Evolutionary conservation across 2,329 filamentous ascomycete genomes (phyloP), one percentile per base, ranked within the genome.

Genomic region (Trichoderma breve): DNA sequence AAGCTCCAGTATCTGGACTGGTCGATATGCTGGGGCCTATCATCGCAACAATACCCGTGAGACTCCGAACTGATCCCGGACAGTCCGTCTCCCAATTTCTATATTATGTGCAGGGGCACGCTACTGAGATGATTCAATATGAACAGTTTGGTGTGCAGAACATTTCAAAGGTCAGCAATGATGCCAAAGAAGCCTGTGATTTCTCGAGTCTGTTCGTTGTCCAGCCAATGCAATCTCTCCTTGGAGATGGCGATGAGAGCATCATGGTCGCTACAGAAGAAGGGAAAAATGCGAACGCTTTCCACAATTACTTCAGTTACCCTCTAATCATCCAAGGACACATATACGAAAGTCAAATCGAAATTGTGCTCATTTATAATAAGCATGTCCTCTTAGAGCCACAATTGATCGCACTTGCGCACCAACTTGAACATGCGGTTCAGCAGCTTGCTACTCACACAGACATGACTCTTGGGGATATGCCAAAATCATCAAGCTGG

Each of bases 201-300:
- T 73, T 73, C 36, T 68, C 60, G 5, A 72, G 66, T 64, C 24
- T 73, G 8, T 55, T 73, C 9, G 67, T 73, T 57, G 64, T 73
- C 18, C 71, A 73, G 39, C 73, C 73, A 30, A 58, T 68, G 55
- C 64, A 66, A n/a, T 63, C 47, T 39, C 32, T 64, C 9, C 43
- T 66, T 14, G 63, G 63, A 26, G 30, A 66, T 36, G 63, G 63
- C 18, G 5, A 66, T 36, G 63, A 66, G 63, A 66, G 26, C 14
- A 43, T 53, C 7, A 57, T 71, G 60, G 51, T 34, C n/a, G 67
- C 34, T 24, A 53, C 55, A 8, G 34, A 65, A 18, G 47, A 66
- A 18, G 53, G 53, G 3, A 51, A 63, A 60, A 11, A 15, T 12
- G 58, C 47, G 18, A 21, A 30, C 18, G 24, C 51, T 14, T 55